Conservation (phyloP, 2,329 filamentous ascomycete genomes). For the Ilyonectria mors-panacis region DNA sequence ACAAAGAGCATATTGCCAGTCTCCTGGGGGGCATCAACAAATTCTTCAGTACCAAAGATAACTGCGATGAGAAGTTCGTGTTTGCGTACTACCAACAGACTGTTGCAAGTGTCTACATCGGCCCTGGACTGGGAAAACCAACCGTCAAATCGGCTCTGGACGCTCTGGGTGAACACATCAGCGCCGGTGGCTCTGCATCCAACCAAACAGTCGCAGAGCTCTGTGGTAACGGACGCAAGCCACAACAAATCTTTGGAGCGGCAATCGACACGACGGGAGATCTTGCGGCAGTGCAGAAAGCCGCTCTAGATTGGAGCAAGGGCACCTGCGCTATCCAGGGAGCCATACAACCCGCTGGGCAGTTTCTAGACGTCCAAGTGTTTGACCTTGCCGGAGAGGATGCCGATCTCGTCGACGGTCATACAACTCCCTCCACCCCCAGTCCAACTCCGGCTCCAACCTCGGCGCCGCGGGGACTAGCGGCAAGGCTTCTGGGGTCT, state of each 20-base stretch:
- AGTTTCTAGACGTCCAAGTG: background rate
- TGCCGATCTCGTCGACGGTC: background rate
- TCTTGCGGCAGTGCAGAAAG: slow-evolving; percentile 22
- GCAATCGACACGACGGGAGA: slow-evolving; percentile 15
- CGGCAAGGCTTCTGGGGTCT: too few species aligned
- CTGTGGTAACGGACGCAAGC: background rate
- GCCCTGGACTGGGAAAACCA: slow-evolving; percentile 22
- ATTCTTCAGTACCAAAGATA: slow-evolving; percentile 34
- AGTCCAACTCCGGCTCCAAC: background rate
- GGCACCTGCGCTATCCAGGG: slow-evolving; percentile 8
- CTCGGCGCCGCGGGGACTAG: background rate
- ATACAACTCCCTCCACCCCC: background rate
- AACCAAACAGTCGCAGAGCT: background rate
- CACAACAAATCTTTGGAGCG: slow-evolving; percentile 8
- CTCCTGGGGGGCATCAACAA: slow-evolving; percentile 2
- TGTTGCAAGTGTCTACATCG: slow-evolving; percentile 35
- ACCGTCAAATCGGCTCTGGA: slow-evolving; percentile 11
- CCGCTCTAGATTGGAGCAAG: slow-evolving; percentile 19
- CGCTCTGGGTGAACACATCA: background rate
- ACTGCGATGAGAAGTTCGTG: slow-evolving; percentile 39
- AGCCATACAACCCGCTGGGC: background rate
- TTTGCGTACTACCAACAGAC: slow-evolving; percentile 36
- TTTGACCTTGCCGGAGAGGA: background rate
- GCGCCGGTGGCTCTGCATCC: background rate
- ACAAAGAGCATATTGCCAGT: background rate